A percentile compares a stretch with the other conserved stretches of the same genome.
Evolutionary conservation across 257 asterid genomes (phyloP).

Genomic region (Craterostigma plantagineum): DNA sequence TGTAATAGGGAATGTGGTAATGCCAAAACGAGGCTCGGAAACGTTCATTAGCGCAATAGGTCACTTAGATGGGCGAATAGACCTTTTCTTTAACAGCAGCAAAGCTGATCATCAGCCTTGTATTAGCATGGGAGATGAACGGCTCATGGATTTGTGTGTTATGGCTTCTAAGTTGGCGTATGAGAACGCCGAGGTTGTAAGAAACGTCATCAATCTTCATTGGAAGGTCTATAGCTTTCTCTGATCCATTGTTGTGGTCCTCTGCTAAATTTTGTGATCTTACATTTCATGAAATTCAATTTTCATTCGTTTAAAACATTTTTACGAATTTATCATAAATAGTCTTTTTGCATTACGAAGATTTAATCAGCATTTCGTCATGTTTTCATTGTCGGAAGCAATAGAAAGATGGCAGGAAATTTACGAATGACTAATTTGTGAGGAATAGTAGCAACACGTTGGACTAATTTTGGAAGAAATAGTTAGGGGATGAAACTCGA

Average conservation of each 20-base stretch:
- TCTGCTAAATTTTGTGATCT: too few species aligned
- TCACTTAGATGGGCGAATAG: slow-evolving; percentile 65
- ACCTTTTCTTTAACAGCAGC: slow-evolving; percentile 33
- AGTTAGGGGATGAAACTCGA: too few species aligned
- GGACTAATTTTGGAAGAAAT: too few species aligned
- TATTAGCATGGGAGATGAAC: slow-evolving; percentile 20
- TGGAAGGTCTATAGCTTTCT: slow-evolving; percentile 58
- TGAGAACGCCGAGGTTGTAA: slow-evolving; percentile 66
- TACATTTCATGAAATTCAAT: too few species aligned
- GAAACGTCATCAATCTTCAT: slow-evolving; percentile 41
- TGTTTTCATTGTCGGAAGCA: too few species aligned
- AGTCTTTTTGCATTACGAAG: too few species aligned
- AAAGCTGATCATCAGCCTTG: slow-evolving; percentile 9
- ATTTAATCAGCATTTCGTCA: too few species aligned
- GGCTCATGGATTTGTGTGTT: slow-evolving; percentile 73
- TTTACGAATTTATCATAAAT: too few species aligned
- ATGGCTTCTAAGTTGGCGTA: slow-evolving; percentile 83
- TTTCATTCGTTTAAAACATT: too few species aligned
- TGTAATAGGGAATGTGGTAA: slow-evolving; percentile 36
- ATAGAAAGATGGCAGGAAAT: too few species aligned
- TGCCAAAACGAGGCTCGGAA: slow-evolving; percentile 64
- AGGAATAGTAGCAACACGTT: too few species aligned
- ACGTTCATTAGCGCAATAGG: slow-evolving; percentile 72
- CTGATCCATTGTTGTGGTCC: not conserved
- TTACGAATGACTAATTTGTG: too few species aligned